A percentile compares a stretch with the other conserved stretches of the same genome.
phyloP scores from a whole-genome alignment of 306 rosid genomes.

The Prunus persica region DNA sequence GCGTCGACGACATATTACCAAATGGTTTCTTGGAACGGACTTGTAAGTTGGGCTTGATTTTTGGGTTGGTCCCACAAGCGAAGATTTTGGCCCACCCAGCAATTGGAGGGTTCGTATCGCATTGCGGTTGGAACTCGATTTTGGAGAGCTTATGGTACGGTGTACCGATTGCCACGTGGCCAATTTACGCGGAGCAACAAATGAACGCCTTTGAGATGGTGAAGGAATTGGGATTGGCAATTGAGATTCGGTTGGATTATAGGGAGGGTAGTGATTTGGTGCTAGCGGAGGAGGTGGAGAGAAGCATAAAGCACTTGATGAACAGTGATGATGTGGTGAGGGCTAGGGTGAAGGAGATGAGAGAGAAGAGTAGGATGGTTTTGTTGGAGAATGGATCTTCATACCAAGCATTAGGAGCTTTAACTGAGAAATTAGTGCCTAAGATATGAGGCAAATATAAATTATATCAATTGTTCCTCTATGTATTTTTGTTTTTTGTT shows the following conservation, averaged over 20 bases:
- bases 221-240: conserved; percentile 51
- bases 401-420: neutral
- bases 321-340: conserved; percentile 25
- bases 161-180: conserved; percentile 66
- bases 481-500: neutral
- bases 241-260: conserved; percentile 52
- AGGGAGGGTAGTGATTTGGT: conserved; percentile 36
- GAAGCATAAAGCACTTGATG: conserved; percentile 31
- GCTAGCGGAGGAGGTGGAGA: conserved; percentile 37
- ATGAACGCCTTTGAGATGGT: conserved; percentile 65
- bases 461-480: neutral
- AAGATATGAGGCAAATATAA: neutral
- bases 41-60: conserved; percentile 33
- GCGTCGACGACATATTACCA: conserved; percentile 16
- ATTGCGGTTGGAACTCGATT: conserved; percentile 68
- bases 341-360: conserved; percentile 41
- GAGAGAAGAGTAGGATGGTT: conserved; percentile 12
- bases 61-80: conserved; percentile 58
- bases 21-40: conserved; percentile 43
- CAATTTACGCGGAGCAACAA: conserved; percentile 47
- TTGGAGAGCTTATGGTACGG: conserved; percentile 65
- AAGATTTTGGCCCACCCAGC: conserved; percentile 41
- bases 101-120: conserved; percentile 55
- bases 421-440: conserved; percentile 19
- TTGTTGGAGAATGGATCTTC: conserved; percentile 14